Base-by-base conservation (phyloP, 495 filamentous ascomycete species). In the Daldinia decipiens region DNA sequence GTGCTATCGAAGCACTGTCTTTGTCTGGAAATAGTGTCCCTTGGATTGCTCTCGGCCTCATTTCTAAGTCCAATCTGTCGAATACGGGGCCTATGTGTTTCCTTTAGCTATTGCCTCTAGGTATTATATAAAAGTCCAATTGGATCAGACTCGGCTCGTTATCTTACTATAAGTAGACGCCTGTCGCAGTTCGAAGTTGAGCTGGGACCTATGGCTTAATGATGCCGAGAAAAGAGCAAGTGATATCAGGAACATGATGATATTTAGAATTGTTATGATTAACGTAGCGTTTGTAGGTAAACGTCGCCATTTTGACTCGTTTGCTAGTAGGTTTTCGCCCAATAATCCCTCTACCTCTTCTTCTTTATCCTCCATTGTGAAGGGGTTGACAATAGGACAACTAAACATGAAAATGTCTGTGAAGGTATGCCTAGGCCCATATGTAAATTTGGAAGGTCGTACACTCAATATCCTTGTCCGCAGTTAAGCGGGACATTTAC, bases 1-100 rank as follows among this genome's bases (percentile, higher is more conserved):
- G 69, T 9, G 65, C 74, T n/a, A 78, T 75, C 31, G 72, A 74
- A 32, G 72, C 68, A 21, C 58, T 45, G 6, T 71, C 52, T 9
- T 62, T 64, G 6, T 53, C 60, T 21, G 72, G 72, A 53, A 68
- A 74, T 4, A 74, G 21, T 5, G 72, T 74, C 31, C 72, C 72
- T 38, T 74, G 69, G 15, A 74, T 43, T 3, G 24, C 17, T 24
- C 54, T 27, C 17, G 69, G 65, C n/a, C 57, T 58, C 45, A 72
- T 67, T 26, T 71, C 72, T 19, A 74, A 50, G 45, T 74, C 68
- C 3, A 74, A 29, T 8, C 26, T 59, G 31, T 74, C 72, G 47
- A 72, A 72, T 5, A 74, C 34, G 21, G 72, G 72, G 19, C 72
- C 72, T 74, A 29, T 32, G 13, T 11, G 26, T 57, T 29, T 11